Conservation (phyloP, 2,329 filamentous ascomycete species). For the Simplicillium sp. region DNA sequence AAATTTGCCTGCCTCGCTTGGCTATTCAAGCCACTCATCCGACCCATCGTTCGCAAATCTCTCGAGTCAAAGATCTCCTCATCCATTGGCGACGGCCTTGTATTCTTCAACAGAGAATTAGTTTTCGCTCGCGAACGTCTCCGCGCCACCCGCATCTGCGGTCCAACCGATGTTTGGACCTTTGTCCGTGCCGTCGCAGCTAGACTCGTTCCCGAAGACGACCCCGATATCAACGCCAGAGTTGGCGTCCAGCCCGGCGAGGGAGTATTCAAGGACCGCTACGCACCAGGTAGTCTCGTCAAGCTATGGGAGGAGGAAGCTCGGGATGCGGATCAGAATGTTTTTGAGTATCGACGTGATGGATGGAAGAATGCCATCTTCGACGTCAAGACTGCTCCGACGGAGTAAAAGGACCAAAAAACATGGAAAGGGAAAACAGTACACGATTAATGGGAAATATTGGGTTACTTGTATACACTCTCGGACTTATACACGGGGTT, state of each 20-base stretch:
- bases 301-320: slow-evolving; percentile 85
- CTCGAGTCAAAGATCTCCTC: slow-evolving; percentile 70
- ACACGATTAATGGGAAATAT: too few species aligned
- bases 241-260: slow-evolving; percentile 54
- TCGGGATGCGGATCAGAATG: slow-evolving; percentile 55
- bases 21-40: slow-evolving; percentile 75
- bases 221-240: slow-evolving; percentile 67
- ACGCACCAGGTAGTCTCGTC: slow-evolving; percentile 81
- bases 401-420: too few species aligned
- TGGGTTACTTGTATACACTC: too few species aligned
- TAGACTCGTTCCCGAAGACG: slow-evolving; percentile 58
- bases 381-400: slow-evolving; percentile 22
- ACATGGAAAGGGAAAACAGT: too few species aligned
- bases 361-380: slow-evolving; percentile 89
- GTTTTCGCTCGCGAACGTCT: slow-evolving; percentile 80
- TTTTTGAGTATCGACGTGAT: slow-evolving; percentile 61
- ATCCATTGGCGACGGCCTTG: slow-evolving; percentile 60
- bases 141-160: slow-evolving; percentile 71
- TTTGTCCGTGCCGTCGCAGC: slow-evolving; percentile 79
- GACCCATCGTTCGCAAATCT: slow-evolving; percentile 68
- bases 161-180: slow-evolving; percentile 69
- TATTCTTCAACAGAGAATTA: slow-evolving; percentile 72
- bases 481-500: too few species aligned
- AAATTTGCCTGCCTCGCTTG: slow-evolving; percentile 71
- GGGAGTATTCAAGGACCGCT: slow-evolving; percentile 70